These are phyloP conservation scores for Blumeria hordei DNA, from an alignment of 2,329 filamentous ascomycete genomes.

Conservation along the genomic window DNA sequence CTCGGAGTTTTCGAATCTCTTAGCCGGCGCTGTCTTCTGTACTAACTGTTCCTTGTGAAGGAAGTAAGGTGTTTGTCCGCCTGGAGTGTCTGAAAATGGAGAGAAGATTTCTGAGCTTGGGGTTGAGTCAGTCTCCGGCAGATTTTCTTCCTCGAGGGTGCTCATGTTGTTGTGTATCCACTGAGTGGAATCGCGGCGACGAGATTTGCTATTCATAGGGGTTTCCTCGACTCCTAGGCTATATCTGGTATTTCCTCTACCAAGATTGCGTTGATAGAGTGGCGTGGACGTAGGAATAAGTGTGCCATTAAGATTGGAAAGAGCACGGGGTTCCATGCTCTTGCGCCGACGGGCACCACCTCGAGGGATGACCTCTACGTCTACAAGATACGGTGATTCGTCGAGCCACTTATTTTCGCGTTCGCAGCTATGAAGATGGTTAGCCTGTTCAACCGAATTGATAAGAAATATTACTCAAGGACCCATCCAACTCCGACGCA, in stretches of 20 bases:
- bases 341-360: slow-evolving; percentile 50
- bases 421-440: slow-evolving; percentile 33
- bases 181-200: slow-evolving; percentile 13
- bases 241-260: background rate
- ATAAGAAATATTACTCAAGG: slow-evolving; percentile 38
- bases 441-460: slow-evolving; percentile 11
- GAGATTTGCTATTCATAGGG: slow-evolving; percentile 11
- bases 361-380: slow-evolving; percentile 40
- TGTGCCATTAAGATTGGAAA: slow-evolving; percentile 44
- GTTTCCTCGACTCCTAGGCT: slow-evolving; percentile 9
- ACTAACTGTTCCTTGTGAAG: slow-evolving; percentile 12
- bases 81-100: slow-evolving; percentile 14
- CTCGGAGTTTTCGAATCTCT: slow-evolving; percentile 8
- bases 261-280: slow-evolving; percentile 5
- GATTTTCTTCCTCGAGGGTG: background rate
- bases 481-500: slow-evolving; percentile 81
- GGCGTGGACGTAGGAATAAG: slow-evolving; percentile 22
- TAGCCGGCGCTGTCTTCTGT: slow-evolving; percentile 14
- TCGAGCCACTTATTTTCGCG: slow-evolving; percentile 54
- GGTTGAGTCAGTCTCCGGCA: slow-evolving; percentile 7
- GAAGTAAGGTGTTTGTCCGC: slow-evolving; percentile 14
- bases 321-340: slow-evolving; percentile 54
- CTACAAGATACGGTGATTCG: slow-evolving; percentile 43
- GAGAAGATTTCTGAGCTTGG: slow-evolving; percentile 7
- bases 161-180: slow-evolving; percentile 14